These are phyloP conservation scores for Hippophae tibetana DNA, from an alignment of 306 rosid species.

Conservation along the genomic window DNA sequence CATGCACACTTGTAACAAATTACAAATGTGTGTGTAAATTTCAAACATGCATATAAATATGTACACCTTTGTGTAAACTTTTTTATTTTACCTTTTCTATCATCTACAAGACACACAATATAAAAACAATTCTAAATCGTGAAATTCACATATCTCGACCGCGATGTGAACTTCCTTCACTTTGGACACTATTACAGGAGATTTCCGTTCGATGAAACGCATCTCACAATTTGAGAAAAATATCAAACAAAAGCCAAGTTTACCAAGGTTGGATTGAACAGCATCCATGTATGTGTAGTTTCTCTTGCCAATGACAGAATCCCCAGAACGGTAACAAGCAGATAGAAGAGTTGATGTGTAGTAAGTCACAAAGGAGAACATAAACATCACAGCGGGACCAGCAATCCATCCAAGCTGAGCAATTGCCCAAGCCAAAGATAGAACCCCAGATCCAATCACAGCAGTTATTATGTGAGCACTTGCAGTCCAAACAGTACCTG, in stretches of 20 bases:
- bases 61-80: no score
- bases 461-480: constrained; percentile 86
- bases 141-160: no score
- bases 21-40: no score
- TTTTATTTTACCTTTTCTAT: no score
- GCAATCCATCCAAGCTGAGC: constrained; percentile 95
- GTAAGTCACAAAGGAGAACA: constrained; percentile 72
- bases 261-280: constrained; percentile 60
- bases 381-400: constrained; percentile 62
- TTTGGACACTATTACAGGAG: no score
- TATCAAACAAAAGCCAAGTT: background rate
- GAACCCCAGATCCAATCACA: constrained; percentile 79
- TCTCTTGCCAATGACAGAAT: constrained; percentile 60
- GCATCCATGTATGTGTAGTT: constrained; percentile 82
- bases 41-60: no score
- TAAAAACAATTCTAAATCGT: no score
- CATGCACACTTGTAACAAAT: no score
- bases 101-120: no score
- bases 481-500: constrained; percentile 74
- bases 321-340: constrained; percentile 65
- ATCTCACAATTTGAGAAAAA: background rate
- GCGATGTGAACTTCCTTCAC: no score
- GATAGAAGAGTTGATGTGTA: constrained; percentile 68
- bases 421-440: constrained; percentile 71
- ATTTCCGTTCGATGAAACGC: background rate